Conservation (phyloP, 331 rosid genomes). For the Erythrophleum ivorense region DNA sequence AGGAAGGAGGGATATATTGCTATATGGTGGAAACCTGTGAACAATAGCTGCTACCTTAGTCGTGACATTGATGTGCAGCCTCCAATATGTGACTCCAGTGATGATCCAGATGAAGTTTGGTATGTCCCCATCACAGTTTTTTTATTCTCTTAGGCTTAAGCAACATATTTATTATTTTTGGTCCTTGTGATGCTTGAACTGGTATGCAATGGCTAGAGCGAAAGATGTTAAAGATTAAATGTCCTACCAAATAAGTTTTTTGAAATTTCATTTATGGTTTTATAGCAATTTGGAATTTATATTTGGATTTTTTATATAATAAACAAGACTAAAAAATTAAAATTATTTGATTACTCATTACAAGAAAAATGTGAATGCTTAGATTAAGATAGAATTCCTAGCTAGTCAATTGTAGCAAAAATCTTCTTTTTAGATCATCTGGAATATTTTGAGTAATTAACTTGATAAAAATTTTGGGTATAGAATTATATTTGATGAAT, state of each 20-base stretch:
- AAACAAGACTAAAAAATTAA: background rate
- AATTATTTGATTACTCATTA: background rate
- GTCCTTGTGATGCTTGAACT: constrained; percentile 32
- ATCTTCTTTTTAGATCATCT: constrained; percentile 3
- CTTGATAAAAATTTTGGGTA: constrained; percentile 24
- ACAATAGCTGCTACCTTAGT: constrained; percentile 78
- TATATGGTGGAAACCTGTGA: constrained; percentile 83
- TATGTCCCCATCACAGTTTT: constrained; percentile 42
- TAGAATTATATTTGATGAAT: constrained; percentile 13
- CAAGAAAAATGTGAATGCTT: background rate
- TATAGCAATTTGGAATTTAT: constrained; percentile 15
- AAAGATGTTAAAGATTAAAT: constrained; percentile 30
- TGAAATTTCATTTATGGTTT: background rate
- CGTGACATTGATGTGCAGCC: constrained; percentile 59
- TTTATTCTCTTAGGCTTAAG: background rate
- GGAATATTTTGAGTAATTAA: constrained; percentile 22
- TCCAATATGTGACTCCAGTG: constrained; percentile 68
- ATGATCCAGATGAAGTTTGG: constrained; percentile 91
- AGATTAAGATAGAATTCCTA: background rate
- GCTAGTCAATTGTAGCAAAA: background rate
- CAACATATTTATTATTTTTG: constrained; percentile 13
- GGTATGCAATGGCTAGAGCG: constrained; percentile 12
- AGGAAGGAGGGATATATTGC: constrained; percentile 83
- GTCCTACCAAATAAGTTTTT: background rate
- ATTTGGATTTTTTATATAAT: constrained; percentile 4